These are phyloP conservation scores for Marchantia polymorpha DNA, from an alignment of 225 moss, liverwort and hornwort species.

Conservation along the genomic window DNA sequence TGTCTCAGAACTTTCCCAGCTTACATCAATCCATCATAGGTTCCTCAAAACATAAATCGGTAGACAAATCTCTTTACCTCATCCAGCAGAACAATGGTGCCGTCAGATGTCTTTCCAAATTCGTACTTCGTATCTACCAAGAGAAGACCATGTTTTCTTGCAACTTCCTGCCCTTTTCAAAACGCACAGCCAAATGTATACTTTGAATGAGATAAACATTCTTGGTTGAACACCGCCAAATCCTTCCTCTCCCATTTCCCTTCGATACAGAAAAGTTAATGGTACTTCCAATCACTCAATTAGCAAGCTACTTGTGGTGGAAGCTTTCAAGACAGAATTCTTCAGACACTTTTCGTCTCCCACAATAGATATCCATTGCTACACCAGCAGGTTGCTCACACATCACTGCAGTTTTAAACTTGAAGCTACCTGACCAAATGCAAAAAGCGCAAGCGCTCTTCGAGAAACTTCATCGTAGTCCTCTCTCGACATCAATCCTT, in stretches of 20 bases:
- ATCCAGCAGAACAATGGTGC: slow-evolving; percentile 81
- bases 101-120: slow-evolving; percentile 85
- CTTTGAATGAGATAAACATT: neutral
- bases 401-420: neutral
- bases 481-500: slow-evolving; percentile 82
- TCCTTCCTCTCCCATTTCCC: neutral
- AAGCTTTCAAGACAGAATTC: neutral
- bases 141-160: slow-evolving; percentile 68
- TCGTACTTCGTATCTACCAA: slow-evolving; percentile 98
- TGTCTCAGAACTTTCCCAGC: neutral
- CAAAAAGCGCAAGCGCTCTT: slow-evolving; percentile 76
- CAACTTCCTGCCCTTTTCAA: slow-evolving; percentile 40
- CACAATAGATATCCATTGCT: neutral
- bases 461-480: slow-evolving; percentile 84
- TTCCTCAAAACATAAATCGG: neutral
- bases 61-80: slow-evolving; percentile 46
- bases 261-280: too few relatives aligned
- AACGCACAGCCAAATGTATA: neutral
- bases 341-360: too few relatives aligned
- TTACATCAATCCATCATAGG: neutral
- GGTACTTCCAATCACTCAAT: too few relatives aligned
- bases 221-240: neutral
- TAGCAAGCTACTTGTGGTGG: too few relatives aligned
- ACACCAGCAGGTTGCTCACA: neutral
- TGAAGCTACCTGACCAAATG: slow-evolving; percentile 75